Conservation (phyloP, 331 rosid genomes). For the Dryas integrifolia region DNA sequence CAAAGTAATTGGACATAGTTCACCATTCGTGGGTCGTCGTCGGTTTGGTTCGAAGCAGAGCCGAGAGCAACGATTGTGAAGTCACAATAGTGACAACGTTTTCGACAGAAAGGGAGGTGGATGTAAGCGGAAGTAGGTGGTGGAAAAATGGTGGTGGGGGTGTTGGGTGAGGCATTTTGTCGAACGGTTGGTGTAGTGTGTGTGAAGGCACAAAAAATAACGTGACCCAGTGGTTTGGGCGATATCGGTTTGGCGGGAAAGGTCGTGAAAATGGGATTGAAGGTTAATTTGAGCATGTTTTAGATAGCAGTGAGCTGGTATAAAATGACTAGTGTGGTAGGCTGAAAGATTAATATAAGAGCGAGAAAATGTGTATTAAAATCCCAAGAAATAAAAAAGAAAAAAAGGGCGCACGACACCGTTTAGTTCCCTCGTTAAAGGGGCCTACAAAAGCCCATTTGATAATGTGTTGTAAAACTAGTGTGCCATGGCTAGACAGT, state of each 20-base stretch:
- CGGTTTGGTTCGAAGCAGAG: slow-evolving; percentile 40
- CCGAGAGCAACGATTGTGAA: slow-evolving; percentile 82
- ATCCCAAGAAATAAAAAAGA: background rate
- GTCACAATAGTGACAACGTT: slow-evolving; percentile 90
- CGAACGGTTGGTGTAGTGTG: slow-evolving; percentile 50
- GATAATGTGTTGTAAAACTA: no score
- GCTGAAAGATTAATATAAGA: background rate
- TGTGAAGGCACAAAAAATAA: slow-evolving; percentile 19
- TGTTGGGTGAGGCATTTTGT: slow-evolving; percentile 43
- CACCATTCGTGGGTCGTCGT: slow-evolving; percentile 61
- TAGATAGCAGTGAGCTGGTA: background rate
- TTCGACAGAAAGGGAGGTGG: slow-evolving; percentile 88
- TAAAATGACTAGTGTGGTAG: no score
- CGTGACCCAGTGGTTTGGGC: background rate
- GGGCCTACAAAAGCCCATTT: no score
- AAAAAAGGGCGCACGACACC: no score
- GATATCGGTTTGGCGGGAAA: slow-evolving; percentile 39
- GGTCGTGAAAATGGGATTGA: slow-evolving; percentile 48
- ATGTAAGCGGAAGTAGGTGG: slow-evolving; percentile 66
- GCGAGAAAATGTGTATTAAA: background rate
- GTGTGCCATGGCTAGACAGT: no score
- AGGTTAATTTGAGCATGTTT: slow-evolving; percentile 49
- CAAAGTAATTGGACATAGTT: slow-evolving; percentile 57
- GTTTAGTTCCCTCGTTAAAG: no score
- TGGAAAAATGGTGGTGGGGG: background rate